phyloP scores from a whole-genome alignment of 2,329 filamentous ascomycete genomes.

The Fusarium multiceps region DNA sequence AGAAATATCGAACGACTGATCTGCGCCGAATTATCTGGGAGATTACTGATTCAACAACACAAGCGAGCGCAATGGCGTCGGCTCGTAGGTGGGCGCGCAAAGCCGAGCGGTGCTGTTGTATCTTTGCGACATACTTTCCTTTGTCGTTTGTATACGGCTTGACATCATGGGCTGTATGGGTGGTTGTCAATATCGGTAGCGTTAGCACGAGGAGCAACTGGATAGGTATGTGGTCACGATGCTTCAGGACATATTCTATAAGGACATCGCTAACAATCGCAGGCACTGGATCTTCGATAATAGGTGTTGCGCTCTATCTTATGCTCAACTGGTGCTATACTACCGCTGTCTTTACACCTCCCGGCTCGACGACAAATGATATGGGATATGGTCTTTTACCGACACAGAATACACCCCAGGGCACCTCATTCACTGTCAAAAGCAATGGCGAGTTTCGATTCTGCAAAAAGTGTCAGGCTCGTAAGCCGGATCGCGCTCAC shows the following conservation, averaged over 20 bases:
- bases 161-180: conserved; percentile 95
- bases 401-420: conserved; percentile 68
- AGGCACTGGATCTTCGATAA: conserved; percentile 67
- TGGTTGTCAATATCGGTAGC: conserved; percentile 79
- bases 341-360: conserved; percentile 90
- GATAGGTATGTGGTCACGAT: conserved; percentile 61
- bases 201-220: conserved; percentile 63
- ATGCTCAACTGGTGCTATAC: conserved; percentile 92
- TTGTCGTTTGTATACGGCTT: conserved; percentile 87
- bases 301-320: conserved; percentile 78
- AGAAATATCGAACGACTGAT: neutral
- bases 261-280: conserved; percentile 2
- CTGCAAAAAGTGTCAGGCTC: conserved; percentile 96
- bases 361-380: conserved; percentile 75
- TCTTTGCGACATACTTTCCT: conserved; percentile 83
- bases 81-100: conserved; percentile 73
- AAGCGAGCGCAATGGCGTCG: conserved; percentile 53
- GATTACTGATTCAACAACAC: neutral
- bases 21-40: neutral
- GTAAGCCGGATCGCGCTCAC: conserved; percentile 95
- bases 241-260: neutral
- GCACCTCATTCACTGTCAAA: conserved; percentile 90
- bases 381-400: conserved; percentile 84
- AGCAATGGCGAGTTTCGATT: conserved; percentile 86
- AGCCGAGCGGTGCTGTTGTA: conserved; percentile 86